Evolutionary conservation across 1,139 yeast species (phyloP), one percentile per base, ranked within the genome.

Genomic region (Candida sanyaensis): DNA sequence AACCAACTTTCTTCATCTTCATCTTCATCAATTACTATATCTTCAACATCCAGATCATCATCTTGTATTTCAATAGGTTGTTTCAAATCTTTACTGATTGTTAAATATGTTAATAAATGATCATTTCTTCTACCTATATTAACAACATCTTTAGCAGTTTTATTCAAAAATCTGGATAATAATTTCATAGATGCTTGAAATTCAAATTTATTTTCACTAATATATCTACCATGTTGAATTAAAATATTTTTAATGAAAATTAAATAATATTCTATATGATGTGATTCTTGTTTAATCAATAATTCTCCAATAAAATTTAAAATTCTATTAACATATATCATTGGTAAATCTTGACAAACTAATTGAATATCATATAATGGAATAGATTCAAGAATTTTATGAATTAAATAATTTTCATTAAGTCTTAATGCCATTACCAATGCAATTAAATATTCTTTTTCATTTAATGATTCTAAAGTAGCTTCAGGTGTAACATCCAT

Each of bases 361-460:
- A 93, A 66, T 30, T 77, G 73, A 40, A 93, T 81, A 60, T 92
- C 96, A 4, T 75, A 72, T n/a, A 80, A 63, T 2, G 96, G 96
- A n/a, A 92, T 75, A 5, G 78, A 61, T 61, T 91, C 97, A 62
- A 84, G 88, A 0, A 89, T 88, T 53, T 76, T 77, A 53, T 86
- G 86, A 33, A 92, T 82, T 49, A 93, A 71, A 59, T 85, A 81
- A 13, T 70, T 71, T 62, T 95, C 99, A 62, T 93, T 93, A 52
- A 95, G 77, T 65, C 99, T 78, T 77, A 93, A 92, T 1, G 98
- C 83, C 97, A 95, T 92, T 26, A 92, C 88, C 50, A 93, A 68
- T 0, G 98, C 96, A 41, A 83, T 81, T 55, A 92, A 71, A 62
- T 83, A 91, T 50, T 91, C 92, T 52, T 82, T 83, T 46, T 86